Evolutionary conservation across 2,329 filamentous ascomycete genomes (phyloP).

Genomic region (Hirsutella thompsonii): DNA sequence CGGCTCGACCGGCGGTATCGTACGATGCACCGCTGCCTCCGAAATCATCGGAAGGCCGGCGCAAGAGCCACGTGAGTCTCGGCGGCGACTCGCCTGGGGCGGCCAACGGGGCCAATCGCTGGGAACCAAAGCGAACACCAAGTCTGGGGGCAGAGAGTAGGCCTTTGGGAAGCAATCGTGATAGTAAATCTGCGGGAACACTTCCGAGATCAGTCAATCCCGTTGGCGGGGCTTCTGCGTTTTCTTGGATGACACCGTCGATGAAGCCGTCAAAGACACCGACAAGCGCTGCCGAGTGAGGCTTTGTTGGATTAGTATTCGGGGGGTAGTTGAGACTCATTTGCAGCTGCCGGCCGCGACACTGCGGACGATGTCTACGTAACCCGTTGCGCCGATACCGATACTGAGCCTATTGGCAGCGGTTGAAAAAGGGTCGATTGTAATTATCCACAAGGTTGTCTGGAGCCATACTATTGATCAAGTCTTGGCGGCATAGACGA

Average conservation of each 20-base stretch:
- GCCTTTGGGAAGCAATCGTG: constrained; percentile 21
- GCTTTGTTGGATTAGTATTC: not conserved
- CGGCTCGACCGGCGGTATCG: constrained; percentile 33
- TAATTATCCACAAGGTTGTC: no score
- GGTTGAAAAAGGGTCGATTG: no score
- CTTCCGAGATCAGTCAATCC: constrained; percentile 61
- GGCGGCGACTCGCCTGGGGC: constrained; percentile 15
- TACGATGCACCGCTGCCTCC: constrained; percentile 36
- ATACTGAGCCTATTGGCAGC: no score
- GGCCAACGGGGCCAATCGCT: constrained; percentile 23
- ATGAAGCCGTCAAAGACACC: constrained; percentile 22
- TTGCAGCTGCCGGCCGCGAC: no score
- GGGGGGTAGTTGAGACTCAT: no score
- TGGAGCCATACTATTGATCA: no score
- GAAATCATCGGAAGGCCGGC: constrained; percentile 36
- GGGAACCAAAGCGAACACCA: constrained; percentile 40
- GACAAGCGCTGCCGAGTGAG: not conserved
- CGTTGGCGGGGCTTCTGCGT: constrained; percentile 82
- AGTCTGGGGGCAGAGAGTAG: constrained; percentile 27
- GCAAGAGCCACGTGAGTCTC: constrained; percentile 36
- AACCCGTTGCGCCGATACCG: no score
- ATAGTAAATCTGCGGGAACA: constrained; percentile 23
- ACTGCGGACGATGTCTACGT: no score
- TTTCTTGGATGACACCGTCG: constrained; percentile 70
- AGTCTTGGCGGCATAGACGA: no score